phyloP scores from a whole-genome alignment of 371 early-diverging fungal species.

The Rhizopus microsporus region DNA sequence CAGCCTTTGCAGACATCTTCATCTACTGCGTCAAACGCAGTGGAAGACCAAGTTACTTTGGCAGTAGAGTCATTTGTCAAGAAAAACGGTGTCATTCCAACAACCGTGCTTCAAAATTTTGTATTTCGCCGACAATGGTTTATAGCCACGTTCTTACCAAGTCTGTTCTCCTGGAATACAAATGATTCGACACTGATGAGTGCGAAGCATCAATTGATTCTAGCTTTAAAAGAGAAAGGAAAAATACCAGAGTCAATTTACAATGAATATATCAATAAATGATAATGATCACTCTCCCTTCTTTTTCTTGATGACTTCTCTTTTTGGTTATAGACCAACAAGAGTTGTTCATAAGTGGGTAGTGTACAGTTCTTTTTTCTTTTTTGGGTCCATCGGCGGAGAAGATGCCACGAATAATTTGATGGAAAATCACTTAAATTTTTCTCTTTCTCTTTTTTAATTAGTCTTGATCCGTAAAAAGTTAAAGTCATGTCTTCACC shows the following conservation, averaged over 20 bases:
- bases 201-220: slow-evolving; percentile 14
- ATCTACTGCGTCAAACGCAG: not conserved
- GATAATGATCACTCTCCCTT: not conserved
- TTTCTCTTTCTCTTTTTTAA: not conserved
- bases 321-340: too few species aligned
- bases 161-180: slow-evolving; percentile 15
- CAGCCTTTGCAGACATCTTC: not conserved
- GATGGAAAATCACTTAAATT: not conserved
- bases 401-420: too few species aligned
- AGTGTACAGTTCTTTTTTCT: too few species aligned
- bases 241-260: slow-evolving; percentile 23
- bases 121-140: slow-evolving; percentile 29
- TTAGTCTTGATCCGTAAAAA: not conserved
- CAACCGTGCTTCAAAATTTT: slow-evolving; percentile 10
- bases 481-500: slow-evolving; percentile 22
- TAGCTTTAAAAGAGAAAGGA: slow-evolving; percentile 14
- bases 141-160: slow-evolving; percentile 23
- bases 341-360: too few species aligned
- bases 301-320: too few species aligned
- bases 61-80: slow-evolving; percentile 2
- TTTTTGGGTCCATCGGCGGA: too few species aligned
- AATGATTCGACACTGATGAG: not conserved
- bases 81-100: slow-evolving; percentile 12
- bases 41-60: slow-evolving; percentile 1
- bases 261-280: slow-evolving; percentile 4